Conservation (phyloP, 352 stramenopile genomes). For the Globisporangium perplexum region DNA sequence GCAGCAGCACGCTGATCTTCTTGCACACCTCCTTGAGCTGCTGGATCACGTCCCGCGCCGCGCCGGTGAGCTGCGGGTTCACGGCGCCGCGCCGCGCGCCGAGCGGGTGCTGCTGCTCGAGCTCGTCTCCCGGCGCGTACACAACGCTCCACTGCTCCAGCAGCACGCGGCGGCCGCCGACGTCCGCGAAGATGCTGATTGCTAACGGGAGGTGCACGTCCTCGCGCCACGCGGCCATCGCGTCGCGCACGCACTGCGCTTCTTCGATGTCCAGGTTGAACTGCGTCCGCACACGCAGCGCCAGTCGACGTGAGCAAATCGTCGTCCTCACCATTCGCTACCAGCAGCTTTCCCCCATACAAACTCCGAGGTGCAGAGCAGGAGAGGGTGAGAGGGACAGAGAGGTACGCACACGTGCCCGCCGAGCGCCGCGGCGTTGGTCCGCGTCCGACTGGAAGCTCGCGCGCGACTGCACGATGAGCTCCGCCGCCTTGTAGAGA, state of each 20-base stretch:
- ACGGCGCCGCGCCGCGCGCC: not conserved
- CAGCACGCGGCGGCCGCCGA: slow-evolving; percentile 40
- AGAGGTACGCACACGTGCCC: slow-evolving; percentile 40
- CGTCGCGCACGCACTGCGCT: slow-evolving; percentile 52
- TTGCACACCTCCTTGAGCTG: slow-evolving; percentile 80
- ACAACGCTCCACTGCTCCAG: slow-evolving; percentile 75
- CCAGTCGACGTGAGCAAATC: too few relatives aligned
- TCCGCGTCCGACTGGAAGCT: slow-evolving; percentile 54
- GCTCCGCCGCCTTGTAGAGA: slow-evolving; percentile 76
- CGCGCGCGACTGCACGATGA: slow-evolving; percentile 79
- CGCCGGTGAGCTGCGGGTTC: slow-evolving; percentile 12
- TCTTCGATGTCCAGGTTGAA: slow-evolving; percentile 87
- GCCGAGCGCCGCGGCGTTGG: slow-evolving; percentile 33
- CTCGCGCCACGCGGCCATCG: slow-evolving; percentile 62
- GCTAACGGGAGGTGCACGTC: slow-evolving; percentile 63
- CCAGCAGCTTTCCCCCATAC: too few relatives aligned
- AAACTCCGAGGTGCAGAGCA: not conserved
- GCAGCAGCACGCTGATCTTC: slow-evolving; percentile 66
- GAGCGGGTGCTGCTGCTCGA: slow-evolving; percentile 13
- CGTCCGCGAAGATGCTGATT: slow-evolving; percentile 66
- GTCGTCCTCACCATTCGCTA: not conserved
- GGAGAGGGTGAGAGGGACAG: not conserved
- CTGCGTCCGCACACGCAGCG: slow-evolving; percentile 8
- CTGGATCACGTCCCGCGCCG: slow-evolving; percentile 65
- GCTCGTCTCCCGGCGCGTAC: slow-evolving; percentile 31